These are phyloP conservation scores for Botrytis pseudocinerea DNA, from an alignment of 2,329 filamentous ascomycete genomes.

Conservation along the genomic window DNA sequence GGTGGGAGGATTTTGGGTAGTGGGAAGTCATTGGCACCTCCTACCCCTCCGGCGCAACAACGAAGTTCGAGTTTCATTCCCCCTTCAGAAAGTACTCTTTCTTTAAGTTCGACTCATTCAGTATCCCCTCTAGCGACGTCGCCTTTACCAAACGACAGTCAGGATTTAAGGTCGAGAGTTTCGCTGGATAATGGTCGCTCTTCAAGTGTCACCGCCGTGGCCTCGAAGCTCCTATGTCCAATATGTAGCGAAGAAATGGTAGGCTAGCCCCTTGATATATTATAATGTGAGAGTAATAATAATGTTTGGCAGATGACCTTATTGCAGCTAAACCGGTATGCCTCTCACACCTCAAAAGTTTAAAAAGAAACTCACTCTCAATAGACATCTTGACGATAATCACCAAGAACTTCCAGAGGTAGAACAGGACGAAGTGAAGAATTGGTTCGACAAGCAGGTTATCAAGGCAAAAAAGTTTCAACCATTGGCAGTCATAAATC, in stretches of 20 bases:
- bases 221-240: slow-evolving; percentile 80
- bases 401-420: slow-evolving; percentile 72
- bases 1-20: slow-evolving; percentile 89
- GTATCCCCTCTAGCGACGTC: slow-evolving; percentile 54
- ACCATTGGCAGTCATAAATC: slow-evolving; percentile 70
- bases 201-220: slow-evolving; percentile 53
- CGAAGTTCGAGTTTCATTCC: slow-evolving; percentile 48
- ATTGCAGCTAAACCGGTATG: slow-evolving; percentile 80
- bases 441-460: slow-evolving; percentile 76
- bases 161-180: slow-evolving; percentile 80
- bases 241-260: slow-evolving; percentile 99
- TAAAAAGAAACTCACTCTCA: slow-evolving; percentile 37
- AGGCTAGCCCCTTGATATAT: slow-evolving; percentile 30
- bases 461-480: slow-evolving; percentile 75
- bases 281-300: slow-evolving; percentile 25
- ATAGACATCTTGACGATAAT: slow-evolving; percentile 70
- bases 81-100: slow-evolving; percentile 71
- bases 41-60: slow-evolving; percentile 47
- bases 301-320: slow-evolving; percentile 70
- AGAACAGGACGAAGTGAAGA: slow-evolving; percentile 75
- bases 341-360: slow-evolving; percentile 23
- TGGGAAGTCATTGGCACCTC: slow-evolving; percentile 76
- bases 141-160: slow-evolving; percentile 67
- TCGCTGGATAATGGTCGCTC: slow-evolving; percentile 63
- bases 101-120: slow-evolving; percentile 74